Evolutionary conservation across 1,284 basidiomycete species (phyloP), one percentile per base, ranked within the genome.

Genomic region (Tilletiaria anomala): DNA sequence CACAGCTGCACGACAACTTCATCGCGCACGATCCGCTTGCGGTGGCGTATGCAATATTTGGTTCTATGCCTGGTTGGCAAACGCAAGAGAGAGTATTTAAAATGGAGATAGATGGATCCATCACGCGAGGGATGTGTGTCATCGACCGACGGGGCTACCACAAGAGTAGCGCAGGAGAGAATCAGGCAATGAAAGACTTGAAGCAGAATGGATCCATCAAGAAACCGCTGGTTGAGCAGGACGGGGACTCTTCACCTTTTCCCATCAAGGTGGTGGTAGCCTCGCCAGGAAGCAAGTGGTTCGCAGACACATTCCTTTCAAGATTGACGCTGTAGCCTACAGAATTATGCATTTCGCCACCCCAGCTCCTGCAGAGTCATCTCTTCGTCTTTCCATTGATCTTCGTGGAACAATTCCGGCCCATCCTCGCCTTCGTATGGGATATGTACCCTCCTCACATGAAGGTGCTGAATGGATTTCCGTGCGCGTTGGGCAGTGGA

Each of bases 11-110:
- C 35, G 61, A 65, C 37, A 40, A 51, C 2, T 65, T 65, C 39
- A 35, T 58, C 26, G 55, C 54, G 12, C 61, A 65, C 35, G 61
- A 65, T 40, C 61, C 61, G 14, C 43, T 65, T 12, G 61, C 61
- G 5, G 48, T 65, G 0, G 60, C 58, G 2, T 56, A 65, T 39
- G 56, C 58, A 32, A 50, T 61, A 32, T 61, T 57, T 23, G 39
- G 39, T 5, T 48, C 45, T 4, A 11, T 54, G 39, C 40, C 44
- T 2, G 52, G 47, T 3, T 62, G 58, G 59, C 37, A 39, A 15
- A 42, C 45, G 18, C 19, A 21, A 3, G 33, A 32, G 37, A 43
- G 55, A 3, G 37, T 37, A 5, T 65, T 65, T 44, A 47, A 51
- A 35, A 44, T 65, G 31, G 61, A 65, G 35, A 54, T 53, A 4